Base-by-base conservation (phyloP, 352 stramenopile species). In the Phytophthora brassicae region DNA sequence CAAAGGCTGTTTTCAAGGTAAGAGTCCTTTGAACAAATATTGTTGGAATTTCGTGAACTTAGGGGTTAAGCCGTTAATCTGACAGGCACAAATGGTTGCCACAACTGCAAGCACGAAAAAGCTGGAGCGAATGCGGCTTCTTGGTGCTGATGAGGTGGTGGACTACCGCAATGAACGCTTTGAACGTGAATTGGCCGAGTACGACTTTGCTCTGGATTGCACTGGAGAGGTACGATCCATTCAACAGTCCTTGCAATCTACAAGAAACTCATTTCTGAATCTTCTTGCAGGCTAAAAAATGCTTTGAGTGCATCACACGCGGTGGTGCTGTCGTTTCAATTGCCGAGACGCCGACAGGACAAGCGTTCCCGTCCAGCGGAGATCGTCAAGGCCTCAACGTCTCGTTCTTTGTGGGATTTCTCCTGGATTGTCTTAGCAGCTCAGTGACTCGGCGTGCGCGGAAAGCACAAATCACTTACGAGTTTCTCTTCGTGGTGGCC, bases 151-250 rank as follows among this genome's bases (percentile, higher is more conserved):
- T 47, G 72, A 88, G 31, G 81, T 92, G 6, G 66, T 94, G 2
- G 81, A 94, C 63, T 92, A 91, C 62, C 70, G 48, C 20, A 75
- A 81, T 26, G 70, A 90, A 16, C 68, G 58, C 0, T 94, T 91
- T 52, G 84, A 94, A 38, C 70, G 66, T 14, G 77, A 89, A 23
- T 56, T 91, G 17, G 70, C 69, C 31, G 84, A 90, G 48, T 90
- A 87, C 56, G 84, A 94, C 58, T 89, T 89, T 50, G 81, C 82
- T 24, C 47, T 94, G 22, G 84, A 94, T 55, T 90, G 79, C 68
- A 92, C 84, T 1, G 77, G 64, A 46, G 84, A 94, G 72, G 83
- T 89, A 74, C 3, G n/a, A 44, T 11, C 24, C 38, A 6, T 44
- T 14, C 38, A 6, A 11, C 17, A 23, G 2, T 8, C 17, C 8